Base-by-base conservation (phyloP, 208 protist genomes). In the Porcisia hertigi region DNA sequence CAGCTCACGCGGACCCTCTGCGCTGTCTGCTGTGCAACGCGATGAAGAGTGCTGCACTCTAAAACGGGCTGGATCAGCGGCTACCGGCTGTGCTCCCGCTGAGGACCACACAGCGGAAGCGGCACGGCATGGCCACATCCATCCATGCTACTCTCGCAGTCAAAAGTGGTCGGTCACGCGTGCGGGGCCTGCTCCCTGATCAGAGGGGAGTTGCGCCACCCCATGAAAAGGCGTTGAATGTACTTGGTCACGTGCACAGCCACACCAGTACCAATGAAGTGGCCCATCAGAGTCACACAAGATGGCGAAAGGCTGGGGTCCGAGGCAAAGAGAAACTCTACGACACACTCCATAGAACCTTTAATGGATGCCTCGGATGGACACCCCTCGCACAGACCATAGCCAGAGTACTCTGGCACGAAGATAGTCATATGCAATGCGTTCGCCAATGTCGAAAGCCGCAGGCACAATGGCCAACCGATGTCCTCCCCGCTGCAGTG, bases 351-450 rank as follows among this genome's bases (percentile, higher is more conserved):
- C 81, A 82, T 82, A 30, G 79, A 60, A 20, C 73, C 81, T 39
- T 88, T 88, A 25, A 86, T 57, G 49, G 81, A 81, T 6, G 85
- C 81, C 74, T 88, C 85, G 0, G 81, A 88, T 0, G 79, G 69
- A 9, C 41, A 54, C 49, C 85, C 85, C 18, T 74, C 66, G 54
- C 81, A 86, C 25, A 88, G 58, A 3, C 85, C 85, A 65, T 86
- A 88, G 57, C 85, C 85, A 5, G 85, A 81, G 75, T 86, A 86
- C 74, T 88, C 85, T 6, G 85, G 85, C 34, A 82, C 77, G 12
- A 88, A 20, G 25, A 88, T 63, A 6, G 85, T 88, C 60, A 86
- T 77, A 81, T 88, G 85, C 62, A 88, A 67, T 39, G 81, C 85
- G 71, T 88, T 88, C 36, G 81, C 85, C 36, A 74, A 88, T 86